Evolutionary conservation across 2,329 filamentous ascomycete species (phyloP), one percentile per base, ranked within the genome.

Genomic region (Harringtonia lauricola): DNA sequence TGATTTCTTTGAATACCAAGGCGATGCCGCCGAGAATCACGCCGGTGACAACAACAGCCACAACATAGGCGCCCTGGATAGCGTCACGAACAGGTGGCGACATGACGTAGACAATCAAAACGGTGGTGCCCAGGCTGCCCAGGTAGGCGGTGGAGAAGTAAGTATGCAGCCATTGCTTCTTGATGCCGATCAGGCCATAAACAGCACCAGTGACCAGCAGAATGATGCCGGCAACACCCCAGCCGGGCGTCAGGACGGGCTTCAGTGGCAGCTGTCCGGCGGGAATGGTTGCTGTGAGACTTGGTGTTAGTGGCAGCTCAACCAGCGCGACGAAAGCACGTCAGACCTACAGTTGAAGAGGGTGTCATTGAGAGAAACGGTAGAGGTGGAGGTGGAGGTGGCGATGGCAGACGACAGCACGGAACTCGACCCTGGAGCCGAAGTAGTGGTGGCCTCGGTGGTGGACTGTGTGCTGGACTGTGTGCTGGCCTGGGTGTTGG

Each of bases 81-180:
- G 78, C 84, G 58, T 84, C 66, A 47, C 72, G 77, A 33, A 94
- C 74, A 0, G 88, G 87, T 1, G 81, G 74, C 43, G 72, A 81
- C 83, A 94, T 92, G 33, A 95, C 81, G 58, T 95, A 95, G 36
- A 94, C 62, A 43, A 95, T 86, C 19, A 96, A 68, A 3, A 95
- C 83, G 0, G 83, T 78, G 13, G 92, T 80, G 15, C 83, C 79
- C 30, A 95, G 64, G 36, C 80, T 75, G 19, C 76, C 71, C 22
- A 92, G 67, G 53, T 84, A 89, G 6, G 78, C 84, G 1, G 82
- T 77, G 14, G 88, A 92, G 45, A 94, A 73, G 59, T 84, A 94
- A 15, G 84, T 80, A 57, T 92, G 83, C 13, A 90, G 72, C 76
- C 76, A 81, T 59, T 74, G 72, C 55, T 86, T 86, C 62, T 86